Base-by-base conservation (phyloP, 257 asterid species). In the Jasminum sambac region DNA sequence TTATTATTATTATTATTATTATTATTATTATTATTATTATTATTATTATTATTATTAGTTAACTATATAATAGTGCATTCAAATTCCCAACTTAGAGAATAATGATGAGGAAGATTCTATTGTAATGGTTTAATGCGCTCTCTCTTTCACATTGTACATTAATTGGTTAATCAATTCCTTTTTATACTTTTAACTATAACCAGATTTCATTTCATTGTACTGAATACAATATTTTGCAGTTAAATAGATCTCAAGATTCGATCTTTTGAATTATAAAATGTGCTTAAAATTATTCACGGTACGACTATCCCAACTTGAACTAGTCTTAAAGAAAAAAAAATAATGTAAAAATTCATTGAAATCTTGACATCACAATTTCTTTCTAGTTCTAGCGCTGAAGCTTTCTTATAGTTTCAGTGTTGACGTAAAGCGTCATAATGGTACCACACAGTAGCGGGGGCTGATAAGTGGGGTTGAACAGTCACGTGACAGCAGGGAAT, bases 81-180 rank as follows among this genome's bases (percentile, higher is more conserved):
- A 30, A 12, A 43, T 4, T 43, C 13, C 16, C 17, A 14, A 43
- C 12, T 43, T 37, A 7, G 38, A 10, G 36, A 55, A 68, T 23
- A 19, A 39, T 68, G 70, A 75, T 55, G 71, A 62, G 11, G 50
- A 38, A 75, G 74, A 75, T 75, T 75, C 74, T 61, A 11, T 63
- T 63, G 23, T 68, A 65, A 36, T 62, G 79, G 79, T 68, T 60
- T 62, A 37, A 38, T 44, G 43, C 64, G 34, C 16, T 55, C 4
- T 14, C 36, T 2, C 39, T 4, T 59, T 57, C 63, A 26, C 17
- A 43, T 59, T 23, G 30, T 21, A n/a, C n/a, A n/a, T n/a, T n/a
- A n/a, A 61, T 58, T 30, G 69, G 37, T 60, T 70, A n/a, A 39
- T 68, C 48, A 48, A 75, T 38, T 62, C 41, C 23, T 68, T 55